Conservation (phyloP, 2,329 filamentous ascomycete species). For the Colletotrichum tofieldiae region DNA sequence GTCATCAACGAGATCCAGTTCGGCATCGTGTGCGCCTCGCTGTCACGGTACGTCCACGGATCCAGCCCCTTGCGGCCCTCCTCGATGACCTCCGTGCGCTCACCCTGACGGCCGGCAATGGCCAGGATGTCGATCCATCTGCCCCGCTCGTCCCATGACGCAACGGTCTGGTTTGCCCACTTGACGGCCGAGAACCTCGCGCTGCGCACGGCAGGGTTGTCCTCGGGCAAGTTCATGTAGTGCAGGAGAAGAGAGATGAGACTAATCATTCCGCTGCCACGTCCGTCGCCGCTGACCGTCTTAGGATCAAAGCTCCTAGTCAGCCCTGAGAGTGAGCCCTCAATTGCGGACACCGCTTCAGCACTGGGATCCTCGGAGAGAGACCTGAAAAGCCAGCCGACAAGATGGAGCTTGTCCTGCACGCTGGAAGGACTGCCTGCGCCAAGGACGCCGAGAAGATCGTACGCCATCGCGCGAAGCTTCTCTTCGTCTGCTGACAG, state of each 20-base stretch:
- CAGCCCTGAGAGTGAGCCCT: conserved; percentile 87
- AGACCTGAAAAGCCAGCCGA: conserved; percentile 86
- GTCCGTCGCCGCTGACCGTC: conserved; percentile 48
- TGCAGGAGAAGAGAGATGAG: conserved; percentile 74
- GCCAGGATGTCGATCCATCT: conserved; percentile 93
- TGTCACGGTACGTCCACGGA: conserved; percentile 67
- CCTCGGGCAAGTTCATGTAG: conserved; percentile 74
- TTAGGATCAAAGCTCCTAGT: conserved; percentile 61
- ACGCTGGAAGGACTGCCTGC: conserved; percentile 73
- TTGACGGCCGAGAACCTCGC: conserved; percentile 87
- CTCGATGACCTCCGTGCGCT: conserved; percentile 87
- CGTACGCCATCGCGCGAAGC: conserved; percentile 87
- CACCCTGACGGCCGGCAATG: conserved; percentile 74
- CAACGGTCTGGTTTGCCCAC: conserved; percentile 90
- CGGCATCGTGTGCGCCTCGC: conserved; percentile 54
- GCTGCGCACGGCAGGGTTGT: conserved; percentile 73
- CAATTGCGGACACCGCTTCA: conserved; percentile 87
- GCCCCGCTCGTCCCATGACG: conserved; percentile 83
- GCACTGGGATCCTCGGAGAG: conserved; percentile 84
- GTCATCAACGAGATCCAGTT: conserved; percentile 67
- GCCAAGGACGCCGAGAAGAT: conserved; percentile 88
- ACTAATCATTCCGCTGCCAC: conserved; percentile 35
- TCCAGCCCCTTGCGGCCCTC: conserved; percentile 92
- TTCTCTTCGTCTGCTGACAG: conserved; percentile 63
- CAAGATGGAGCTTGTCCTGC: conserved; percentile 68